Evolutionary conservation across 768 basidiomycete species (phyloP).

Genomic region (Dioszegia crocea): DNA sequence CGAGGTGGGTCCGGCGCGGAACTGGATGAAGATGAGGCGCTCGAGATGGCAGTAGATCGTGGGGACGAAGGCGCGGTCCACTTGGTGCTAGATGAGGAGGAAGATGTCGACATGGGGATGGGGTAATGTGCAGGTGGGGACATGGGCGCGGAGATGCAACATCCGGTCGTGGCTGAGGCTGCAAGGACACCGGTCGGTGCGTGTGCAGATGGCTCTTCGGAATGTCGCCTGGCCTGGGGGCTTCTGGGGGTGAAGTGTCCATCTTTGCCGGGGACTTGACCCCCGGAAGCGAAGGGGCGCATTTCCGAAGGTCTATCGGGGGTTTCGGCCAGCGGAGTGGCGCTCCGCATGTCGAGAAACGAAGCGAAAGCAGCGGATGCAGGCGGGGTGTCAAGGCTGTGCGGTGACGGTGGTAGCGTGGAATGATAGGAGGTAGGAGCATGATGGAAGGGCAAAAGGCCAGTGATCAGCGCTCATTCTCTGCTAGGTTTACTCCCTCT

Average conservation of each 20-base stretch:
- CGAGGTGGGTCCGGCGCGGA: constrained; percentile 7
- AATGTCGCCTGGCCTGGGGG: background rate
- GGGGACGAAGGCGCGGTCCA: constrained; percentile 7
- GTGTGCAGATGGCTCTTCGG: background rate
- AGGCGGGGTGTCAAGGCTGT: too few species aligned
- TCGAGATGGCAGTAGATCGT: constrained; percentile 6
- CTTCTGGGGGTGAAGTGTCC: too few species aligned
- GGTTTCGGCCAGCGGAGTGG: too few species aligned
- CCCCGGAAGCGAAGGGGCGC: background rate
- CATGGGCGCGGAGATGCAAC: constrained; percentile 33
- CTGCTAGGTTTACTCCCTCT: too few species aligned
- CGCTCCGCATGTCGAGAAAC: too few species aligned
- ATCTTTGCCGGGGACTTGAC: background rate
- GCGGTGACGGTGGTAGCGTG: too few species aligned
- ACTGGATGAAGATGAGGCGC: background rate
- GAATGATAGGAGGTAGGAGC: too few species aligned
- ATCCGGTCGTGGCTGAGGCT: constrained; percentile 25
- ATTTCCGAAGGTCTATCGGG: too few species aligned
- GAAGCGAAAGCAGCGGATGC: too few species aligned
- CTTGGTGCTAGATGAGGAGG: constrained; percentile 16
- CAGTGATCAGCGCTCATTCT: too few species aligned
- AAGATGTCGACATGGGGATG: constrained; percentile 5
- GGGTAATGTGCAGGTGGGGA: constrained; percentile 38
- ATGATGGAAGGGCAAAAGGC: too few species aligned
- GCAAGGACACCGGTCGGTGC: constrained; percentile 17